Percentiles rank a stretch among this genome's conserved stretches.
These are phyloP conservation scores for Euphorbia pulcherrima DNA, from an alignment of 345 rosid genomes.

Conservation along the genomic window DNA sequence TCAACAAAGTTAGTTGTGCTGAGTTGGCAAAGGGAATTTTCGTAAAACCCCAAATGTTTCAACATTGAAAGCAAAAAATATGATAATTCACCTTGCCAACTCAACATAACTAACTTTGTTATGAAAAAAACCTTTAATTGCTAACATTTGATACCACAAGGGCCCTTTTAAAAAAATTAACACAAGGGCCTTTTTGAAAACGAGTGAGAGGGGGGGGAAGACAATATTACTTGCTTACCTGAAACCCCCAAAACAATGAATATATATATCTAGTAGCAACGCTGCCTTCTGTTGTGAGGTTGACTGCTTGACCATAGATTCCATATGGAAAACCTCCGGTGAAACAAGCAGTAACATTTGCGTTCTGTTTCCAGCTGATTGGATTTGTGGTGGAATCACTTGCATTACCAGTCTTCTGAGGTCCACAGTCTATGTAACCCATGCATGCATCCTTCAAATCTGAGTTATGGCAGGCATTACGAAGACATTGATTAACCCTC, in stretches of 20 bases:
- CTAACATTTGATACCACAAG: no score
- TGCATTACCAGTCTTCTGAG: slow-evolving; percentile 21
- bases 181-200: no score
- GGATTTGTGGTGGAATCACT: accelerated
- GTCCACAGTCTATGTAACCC: slow-evolving; percentile 60
- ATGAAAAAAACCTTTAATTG: no score
- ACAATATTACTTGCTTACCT: slow-evolving; percentile 39
- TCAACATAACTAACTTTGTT: no score
- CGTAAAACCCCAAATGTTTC: no score
- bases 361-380: slow-evolving; percentile 33
- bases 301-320: slow-evolving; percentile 49
- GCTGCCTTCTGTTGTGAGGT: slow-evolving; percentile 41
- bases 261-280: slow-evolving; percentile 57
- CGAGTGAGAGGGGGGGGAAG: no score
- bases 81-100: no score
- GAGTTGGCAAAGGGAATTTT: no score
- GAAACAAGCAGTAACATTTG: slow-evolving; percentile 50
- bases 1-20: no score
- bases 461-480: slow-evolving; percentile 46
- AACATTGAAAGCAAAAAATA: no score
- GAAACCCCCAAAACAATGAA: slow-evolving; percentile 94
- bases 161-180: no score
- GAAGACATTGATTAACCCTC: slow-evolving; percentile 90
- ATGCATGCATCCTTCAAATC: neutral
- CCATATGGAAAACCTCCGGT: slow-evolving; percentile 45